A percentile compares a stretch with the other conserved stretches of the same genome.
These are phyloP conservation scores for Amaranthus hypochondriacus DNA, from an alignment of 148 eudicot genomes.

Conservation along the genomic window DNA sequence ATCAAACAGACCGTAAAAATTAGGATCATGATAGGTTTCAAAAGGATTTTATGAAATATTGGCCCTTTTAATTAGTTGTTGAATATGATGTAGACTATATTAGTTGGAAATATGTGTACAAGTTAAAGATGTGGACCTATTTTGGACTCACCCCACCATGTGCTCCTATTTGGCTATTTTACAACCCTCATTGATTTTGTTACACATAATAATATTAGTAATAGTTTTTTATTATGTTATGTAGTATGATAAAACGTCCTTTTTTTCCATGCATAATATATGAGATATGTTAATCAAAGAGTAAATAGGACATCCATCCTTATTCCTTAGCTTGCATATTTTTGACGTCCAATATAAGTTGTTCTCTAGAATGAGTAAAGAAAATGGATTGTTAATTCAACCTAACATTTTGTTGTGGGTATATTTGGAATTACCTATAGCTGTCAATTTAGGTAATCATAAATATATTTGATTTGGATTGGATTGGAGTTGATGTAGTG, in stretches of 20 bases:
- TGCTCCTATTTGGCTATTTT: conserved; percentile 4
- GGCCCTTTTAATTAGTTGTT: neutral
- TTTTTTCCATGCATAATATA: neutral
- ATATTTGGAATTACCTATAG: neutral
- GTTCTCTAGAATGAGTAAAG: neutral
- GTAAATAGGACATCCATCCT: neutral
- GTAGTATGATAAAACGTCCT: neutral
- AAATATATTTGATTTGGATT: conserved; percentile 5
- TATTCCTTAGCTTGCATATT: neutral
- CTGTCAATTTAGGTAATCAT: neutral
- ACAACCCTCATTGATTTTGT: conserved; percentile 10
- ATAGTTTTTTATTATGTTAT: neutral
- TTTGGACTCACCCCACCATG: conserved; percentile 23
- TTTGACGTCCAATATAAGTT: neutral
- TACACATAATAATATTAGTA: neutral
- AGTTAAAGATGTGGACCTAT: conserved; percentile 16
- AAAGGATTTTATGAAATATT: neutral
- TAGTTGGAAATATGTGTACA: conserved; percentile 18
- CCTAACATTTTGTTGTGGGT: neutral
- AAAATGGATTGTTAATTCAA: conserved; percentile 10
- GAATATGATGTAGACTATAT: conserved; percentile 4
- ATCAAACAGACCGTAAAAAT: neutral
- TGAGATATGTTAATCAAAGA: neutral
- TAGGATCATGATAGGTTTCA: neutral
- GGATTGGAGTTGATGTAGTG: neutral